Percentiles rank a stretch among this genome's conserved stretches.
Conservation (phyloP, 2,329 filamentous ascomycete species). For the Passalora sequoiae region DNA sequence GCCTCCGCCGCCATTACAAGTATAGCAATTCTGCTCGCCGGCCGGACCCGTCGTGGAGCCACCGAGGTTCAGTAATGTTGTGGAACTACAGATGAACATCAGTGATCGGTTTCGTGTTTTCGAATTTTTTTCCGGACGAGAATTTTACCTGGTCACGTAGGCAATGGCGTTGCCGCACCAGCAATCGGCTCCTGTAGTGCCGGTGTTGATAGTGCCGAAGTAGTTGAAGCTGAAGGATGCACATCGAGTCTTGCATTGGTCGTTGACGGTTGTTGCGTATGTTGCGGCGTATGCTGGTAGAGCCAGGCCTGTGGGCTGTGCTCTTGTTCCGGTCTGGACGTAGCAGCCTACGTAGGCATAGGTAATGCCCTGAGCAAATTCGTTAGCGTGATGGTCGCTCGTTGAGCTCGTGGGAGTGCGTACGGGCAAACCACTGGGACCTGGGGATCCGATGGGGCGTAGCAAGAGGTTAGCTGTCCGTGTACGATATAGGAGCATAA, state of each 20-base stretch:
- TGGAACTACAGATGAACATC: no score
- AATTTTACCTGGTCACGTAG: slow-evolving; percentile 26
- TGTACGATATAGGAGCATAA: no score
- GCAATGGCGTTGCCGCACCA: slow-evolving; percentile 27
- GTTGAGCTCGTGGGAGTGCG: no score
- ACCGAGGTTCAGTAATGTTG: slow-evolving; percentile 8
- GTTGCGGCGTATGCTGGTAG: slow-evolving; percentile 21
- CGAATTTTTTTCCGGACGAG: no score
- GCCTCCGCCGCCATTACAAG: slow-evolving; percentile 20
- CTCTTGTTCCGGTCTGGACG: slow-evolving; percentile 24
- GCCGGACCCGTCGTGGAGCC: slow-evolving; percentile 16
- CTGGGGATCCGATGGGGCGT: no score
- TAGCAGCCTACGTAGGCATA: slow-evolving; percentile 31
- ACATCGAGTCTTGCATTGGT: slow-evolving; percentile 22
- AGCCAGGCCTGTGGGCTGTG: slow-evolving; percentile 22
- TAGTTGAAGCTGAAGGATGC: slow-evolving; percentile 17
- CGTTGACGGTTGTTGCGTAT: slow-evolving; percentile 19
- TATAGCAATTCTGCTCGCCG: slow-evolving; percentile 28
- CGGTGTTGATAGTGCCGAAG: slow-evolving; percentile 27
- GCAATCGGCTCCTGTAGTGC: slow-evolving; percentile 23
- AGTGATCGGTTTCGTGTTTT: no score
- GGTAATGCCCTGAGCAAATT: slow-evolving; percentile 3
- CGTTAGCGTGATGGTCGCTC: neutral
- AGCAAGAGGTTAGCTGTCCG: no score
- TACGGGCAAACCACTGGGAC: no score